These are phyloP conservation scores for Solanum pimpinellifolium DNA, from an alignment of 257 asterid genomes.

Conservation along the genomic window DNA sequence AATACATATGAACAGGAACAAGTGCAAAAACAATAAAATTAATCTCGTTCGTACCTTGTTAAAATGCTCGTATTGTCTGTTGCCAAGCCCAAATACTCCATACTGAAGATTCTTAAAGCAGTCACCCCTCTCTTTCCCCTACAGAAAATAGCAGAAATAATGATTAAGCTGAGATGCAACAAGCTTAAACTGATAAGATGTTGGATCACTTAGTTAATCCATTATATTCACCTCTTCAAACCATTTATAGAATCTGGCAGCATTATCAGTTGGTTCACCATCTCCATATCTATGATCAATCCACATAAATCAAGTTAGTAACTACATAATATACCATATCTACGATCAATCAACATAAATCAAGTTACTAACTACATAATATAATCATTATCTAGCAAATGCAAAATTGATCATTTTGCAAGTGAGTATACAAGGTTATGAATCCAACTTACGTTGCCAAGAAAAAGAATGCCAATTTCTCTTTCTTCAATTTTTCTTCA, in stretches of 20 bases:
- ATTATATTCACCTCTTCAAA: constrained; percentile 59
- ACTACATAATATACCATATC: constrained; percentile 45
- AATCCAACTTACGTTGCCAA: constrained; percentile 74
- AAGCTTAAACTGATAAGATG: background rate
- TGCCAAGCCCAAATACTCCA: constrained; percentile 97
- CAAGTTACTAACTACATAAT: constrained; percentile 10
- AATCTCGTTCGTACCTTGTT: constrained; percentile 54
- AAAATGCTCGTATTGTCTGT: constrained; percentile 98
- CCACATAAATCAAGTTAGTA: constrained; percentile 33
- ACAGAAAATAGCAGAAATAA: constrained; percentile 1
- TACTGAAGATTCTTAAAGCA: constrained; percentile 69
- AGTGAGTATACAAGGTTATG: background rate
- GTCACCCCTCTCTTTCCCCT: constrained; percentile 78
- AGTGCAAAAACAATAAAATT: background rate
- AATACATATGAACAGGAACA: background rate
- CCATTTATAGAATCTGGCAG: constrained; percentile 97
- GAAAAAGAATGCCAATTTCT: constrained; percentile 65
- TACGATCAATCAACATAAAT: constrained; percentile 45
- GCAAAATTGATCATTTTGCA: background rate
- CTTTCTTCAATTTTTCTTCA: constrained; percentile 86
- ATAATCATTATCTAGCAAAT: background rate
- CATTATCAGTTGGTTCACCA: constrained; percentile 99
- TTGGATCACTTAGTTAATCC: background rate
- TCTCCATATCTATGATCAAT: constrained; percentile 82
- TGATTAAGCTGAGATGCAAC: constrained; percentile 6